A percentile compares a stretch with the other conserved stretches of the same genome.
Conservation (phyloP, 164 flowering plant genomes). For the Vitis rotundifolia region DNA sequence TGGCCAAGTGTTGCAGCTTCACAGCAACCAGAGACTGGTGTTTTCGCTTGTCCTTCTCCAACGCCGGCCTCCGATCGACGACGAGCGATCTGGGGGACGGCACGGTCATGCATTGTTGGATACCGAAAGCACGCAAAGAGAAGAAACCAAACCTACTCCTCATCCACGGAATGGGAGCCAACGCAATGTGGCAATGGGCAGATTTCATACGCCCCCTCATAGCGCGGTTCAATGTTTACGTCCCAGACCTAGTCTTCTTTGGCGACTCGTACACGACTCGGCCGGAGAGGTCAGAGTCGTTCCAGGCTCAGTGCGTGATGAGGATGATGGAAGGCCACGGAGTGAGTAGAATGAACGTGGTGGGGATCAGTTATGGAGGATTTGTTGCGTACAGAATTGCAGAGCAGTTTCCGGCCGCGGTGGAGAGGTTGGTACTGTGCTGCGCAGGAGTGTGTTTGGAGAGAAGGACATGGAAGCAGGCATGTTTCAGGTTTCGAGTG, state of each 20-base stretch:
- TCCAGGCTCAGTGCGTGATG: conserved; percentile 55
- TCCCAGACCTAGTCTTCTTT: conserved; percentile 62
- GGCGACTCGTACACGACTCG: conserved; percentile 52
- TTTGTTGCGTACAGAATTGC: conserved; percentile 64
- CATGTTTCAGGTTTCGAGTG: conserved; percentile 30
- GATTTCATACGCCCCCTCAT: conserved; percentile 26
- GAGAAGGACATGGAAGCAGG: conserved; percentile 37
- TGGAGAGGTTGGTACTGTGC: conserved; percentile 43
- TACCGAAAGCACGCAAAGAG: conserved; percentile 25
- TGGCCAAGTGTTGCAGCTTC: conserved; percentile 46
- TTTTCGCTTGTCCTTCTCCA: conserved; percentile 32
- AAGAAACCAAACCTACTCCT: conserved; percentile 37
- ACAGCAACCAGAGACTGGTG: conserved; percentile 32
- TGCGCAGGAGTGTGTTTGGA: conserved; percentile 48
- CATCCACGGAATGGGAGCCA: conserved; percentile 63
- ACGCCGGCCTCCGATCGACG: conserved; percentile 41
- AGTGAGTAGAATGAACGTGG: conserved; percentile 29
- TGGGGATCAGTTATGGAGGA: conserved; percentile 64
- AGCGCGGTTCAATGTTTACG: conserved; percentile 45
- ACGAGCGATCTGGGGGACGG: conserved; percentile 52
- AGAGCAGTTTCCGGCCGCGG: conserved; percentile 43
- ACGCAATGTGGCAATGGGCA: conserved; percentile 64
- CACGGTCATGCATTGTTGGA: conserved; percentile 61
- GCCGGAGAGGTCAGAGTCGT: conserved; percentile 48
- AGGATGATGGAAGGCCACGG: conserved; percentile 34